Evolutionary conservation across 441 rosid species (phyloP), one percentile per base, ranked within the genome.

Genomic region (Gossypium davidsonii): DNA sequence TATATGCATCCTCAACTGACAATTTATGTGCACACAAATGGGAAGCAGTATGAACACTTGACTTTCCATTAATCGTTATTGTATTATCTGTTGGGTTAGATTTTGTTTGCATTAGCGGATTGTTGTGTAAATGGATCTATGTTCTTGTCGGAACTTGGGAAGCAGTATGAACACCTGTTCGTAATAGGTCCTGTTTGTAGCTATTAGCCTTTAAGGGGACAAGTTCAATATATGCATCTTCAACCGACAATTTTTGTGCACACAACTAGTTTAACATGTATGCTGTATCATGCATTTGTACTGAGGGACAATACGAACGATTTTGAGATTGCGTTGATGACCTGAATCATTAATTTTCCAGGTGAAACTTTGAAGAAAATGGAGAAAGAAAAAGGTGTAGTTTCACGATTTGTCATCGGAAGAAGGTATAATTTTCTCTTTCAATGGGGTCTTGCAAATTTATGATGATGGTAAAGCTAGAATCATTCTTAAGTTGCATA

Each of bases 371-470:
- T 82, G 48, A 78, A 82, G 75, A 85, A 79, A 42, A 8, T 82
- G 79, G 89, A 87, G 78, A 71, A 76, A n/a, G 83, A 88, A 11
- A 90, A 88, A 80, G 90, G 91, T 73, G 79, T 88, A 71, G 73
- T 90, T 65, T 82, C 85, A 34, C 82, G 90, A 67, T 88, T 90
- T 83, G 90, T 88, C 52, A 85, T 88, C 69, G 95, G 95, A 78
- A 88, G 87, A 87, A 90, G 95, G 95, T 90, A 48, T 73, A 70
- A 8, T 59, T 53, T 74, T 31, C 37, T 52, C 51, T 56, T 3
- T 62, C 21, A 55, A 31, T 42, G n/a, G 15, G 48, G 26, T 72
- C 49, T 34, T 70, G 20, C 73, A 23, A 2, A 28, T 65, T 70
- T 46, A 73, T 77, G 39, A 44, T 64, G 65, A 77, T 20, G 21